phyloP scores from a whole-genome alignment of 441 rosid species.

The Populus hybrid region DNA sequence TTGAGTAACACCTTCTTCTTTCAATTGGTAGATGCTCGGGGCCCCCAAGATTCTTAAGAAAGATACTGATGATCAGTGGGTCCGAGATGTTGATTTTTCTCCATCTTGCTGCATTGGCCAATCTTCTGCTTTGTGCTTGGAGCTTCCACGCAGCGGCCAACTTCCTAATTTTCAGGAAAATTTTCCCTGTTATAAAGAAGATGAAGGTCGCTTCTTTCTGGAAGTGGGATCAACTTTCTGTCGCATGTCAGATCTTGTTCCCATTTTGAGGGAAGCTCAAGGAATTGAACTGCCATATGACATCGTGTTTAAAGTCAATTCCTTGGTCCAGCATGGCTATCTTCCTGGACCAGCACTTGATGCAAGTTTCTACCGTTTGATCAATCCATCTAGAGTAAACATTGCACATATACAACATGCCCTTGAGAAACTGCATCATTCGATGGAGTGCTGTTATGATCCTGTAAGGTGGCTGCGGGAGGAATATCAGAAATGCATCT shows the following conservation, averaged over 20 bases:
- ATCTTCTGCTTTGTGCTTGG: too few species aligned
- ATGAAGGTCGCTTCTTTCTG: too few species aligned
- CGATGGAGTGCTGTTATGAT: constrained; percentile 62
- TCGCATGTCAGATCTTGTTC: constrained; percentile 37
- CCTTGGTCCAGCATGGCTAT: constrained; percentile 68
- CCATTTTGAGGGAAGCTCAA: constrained; percentile 53
- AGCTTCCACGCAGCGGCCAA: too few species aligned
- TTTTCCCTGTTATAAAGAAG: too few species aligned
- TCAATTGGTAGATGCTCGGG: too few species aligned
- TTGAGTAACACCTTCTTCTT: too few species aligned
- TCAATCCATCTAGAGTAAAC: constrained; percentile 30
- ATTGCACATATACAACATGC: constrained; percentile 40
- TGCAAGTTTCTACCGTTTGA: constrained; percentile 36
- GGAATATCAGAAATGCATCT: constrained; percentile 25
- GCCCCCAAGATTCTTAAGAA: too few species aligned
- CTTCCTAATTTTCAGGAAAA: too few species aligned
- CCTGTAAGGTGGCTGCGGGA: constrained; percentile 58
- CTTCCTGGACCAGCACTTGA: constrained; percentile 22
- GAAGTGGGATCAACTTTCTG: constrained; percentile 46
- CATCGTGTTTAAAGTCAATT: constrained; percentile 55
- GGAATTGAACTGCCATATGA: constrained; percentile 51
- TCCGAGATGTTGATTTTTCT: too few species aligned
- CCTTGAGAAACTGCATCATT: constrained; percentile 48
- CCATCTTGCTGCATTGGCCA: too few species aligned
- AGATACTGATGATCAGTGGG: too few species aligned